Base-by-base conservation (phyloP, 345 rosid genomes). In the Euclidium syriacum region DNA sequence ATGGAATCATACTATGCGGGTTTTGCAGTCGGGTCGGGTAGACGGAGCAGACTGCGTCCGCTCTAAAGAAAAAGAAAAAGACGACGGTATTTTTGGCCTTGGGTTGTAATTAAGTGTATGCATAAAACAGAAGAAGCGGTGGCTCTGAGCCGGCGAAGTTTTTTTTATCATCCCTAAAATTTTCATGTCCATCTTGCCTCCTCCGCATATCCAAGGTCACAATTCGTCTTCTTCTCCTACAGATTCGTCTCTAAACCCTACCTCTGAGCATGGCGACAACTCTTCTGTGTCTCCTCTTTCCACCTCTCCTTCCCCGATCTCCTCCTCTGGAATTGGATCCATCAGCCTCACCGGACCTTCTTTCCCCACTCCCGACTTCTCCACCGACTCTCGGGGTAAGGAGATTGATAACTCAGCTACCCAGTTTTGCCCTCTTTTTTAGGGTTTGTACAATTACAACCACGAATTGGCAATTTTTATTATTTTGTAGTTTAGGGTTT, bases 131-230 rank as follows among this genome's bases (percentile, higher is more conserved):
- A 70, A 30, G 57, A 44, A 69, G 65, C 65, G 56, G 52, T 50
- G 75, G 78, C 73, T 70, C 70, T 61, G 60, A 69, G 73, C 74
- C 64, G 64, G 74, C 53, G 44, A 64, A 64, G 29, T 26, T 22
- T 22, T 1, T 2, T 30, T 32, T 52, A 34, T 27, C 41, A 73
- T 73, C 70, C 69, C 62, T 59, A 72, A 63, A 69, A 14, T 83
- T 63, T 92, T 92, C 91, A 92, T 89, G 98, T 89, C 95, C 98
- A 87, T 89, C 94, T 85, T 79, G 89, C 91, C 94, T 78, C 57
- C 25, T 27, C 35, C 87, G 55, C 77, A 80, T 51, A 51, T 76
- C 23, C 80, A 77, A 82, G 85, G 82, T 73, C 73, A 77, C 74
- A 67, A 51, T 5, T 76, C 91, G 48, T 79, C 85, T 30, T 59